Base-by-base conservation (phyloP, 116 monocot genomes). In the Posidonia oceanica region DNA sequence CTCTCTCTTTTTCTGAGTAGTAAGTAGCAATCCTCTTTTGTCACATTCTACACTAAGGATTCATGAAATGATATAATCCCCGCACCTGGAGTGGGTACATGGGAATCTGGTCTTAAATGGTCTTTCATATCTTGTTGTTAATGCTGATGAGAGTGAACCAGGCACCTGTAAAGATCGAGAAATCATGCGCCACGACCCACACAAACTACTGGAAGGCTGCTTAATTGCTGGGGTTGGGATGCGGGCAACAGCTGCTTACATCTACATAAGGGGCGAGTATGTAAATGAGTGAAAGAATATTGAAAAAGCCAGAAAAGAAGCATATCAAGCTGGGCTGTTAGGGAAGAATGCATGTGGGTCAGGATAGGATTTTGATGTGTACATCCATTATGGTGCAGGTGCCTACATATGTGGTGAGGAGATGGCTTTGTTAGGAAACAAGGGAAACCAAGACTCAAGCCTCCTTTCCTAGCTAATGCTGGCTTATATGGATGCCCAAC, bases 341-440 rank as follows among this genome's bases (percentile, higher is more conserved):
- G 96, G 96, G 23, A 96, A 91, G 69, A 96, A 96, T 80, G 91
- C 96, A 62, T 96, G 96, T 79, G 91, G 96, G 67, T 91, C 96
- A 2, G 96, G 96, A 15, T 96, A 91, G 63, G 88, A 96, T 72
- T 96, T 96, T 69, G 96, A 96, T 60, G 84, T 96, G 1, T 81
- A 91, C 74, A 96, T 91, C 39, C 96, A 96, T 70, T 89, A 71
- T 76, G 96, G 96, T 68, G 96, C 96, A 14, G 96, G 96, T 69
- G 96, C 96, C 17, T 96, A 96, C 61, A 96, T 96, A 55, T 96
- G 96, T 71, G 96, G 91, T 71, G 96, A 96, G 67, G 96, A 96
- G 76, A 96, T 91, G 7, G 96, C 96, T 66, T 65, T 96, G 14
- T 63, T 96, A 54, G 96, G 23, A 96, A 96, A 41, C 91, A 96